These are phyloP conservation scores for Boletales sp. DNA, from an alignment of 768 basidiomycete species.

Conservation along the genomic window DNA sequence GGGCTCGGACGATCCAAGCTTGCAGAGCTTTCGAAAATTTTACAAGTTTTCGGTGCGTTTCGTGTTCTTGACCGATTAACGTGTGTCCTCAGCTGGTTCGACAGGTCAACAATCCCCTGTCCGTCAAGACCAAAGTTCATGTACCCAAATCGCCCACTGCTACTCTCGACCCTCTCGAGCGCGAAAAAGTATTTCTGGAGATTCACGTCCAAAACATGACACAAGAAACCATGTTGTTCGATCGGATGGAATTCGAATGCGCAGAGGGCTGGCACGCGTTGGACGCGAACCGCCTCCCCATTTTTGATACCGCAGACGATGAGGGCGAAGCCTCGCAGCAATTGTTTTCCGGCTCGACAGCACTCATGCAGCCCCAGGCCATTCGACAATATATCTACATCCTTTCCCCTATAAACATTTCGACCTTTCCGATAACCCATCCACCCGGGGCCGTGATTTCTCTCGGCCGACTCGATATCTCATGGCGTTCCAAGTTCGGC, in stretches of 20 bases:
- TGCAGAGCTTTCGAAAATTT: constrained; percentile 81
- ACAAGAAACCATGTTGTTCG: constrained; percentile 70
- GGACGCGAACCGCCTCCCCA: constrained; percentile 47
- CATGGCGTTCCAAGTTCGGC: constrained; percentile 82
- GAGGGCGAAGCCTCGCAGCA: constrained; percentile 21
- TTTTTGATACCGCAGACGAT: not conserved
- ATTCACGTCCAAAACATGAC: constrained; percentile 90
- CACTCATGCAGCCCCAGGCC: constrained; percentile 81
- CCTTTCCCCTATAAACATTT: constrained; percentile 49
- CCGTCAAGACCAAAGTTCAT: constrained; percentile 94
- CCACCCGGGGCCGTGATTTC: constrained; percentile 71
- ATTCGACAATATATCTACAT: constrained; percentile 87
- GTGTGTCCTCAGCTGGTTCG: not conserved
- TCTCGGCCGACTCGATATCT: constrained; percentile 84
- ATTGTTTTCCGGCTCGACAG: constrained; percentile 59
- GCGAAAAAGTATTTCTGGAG: constrained; percentile 87
- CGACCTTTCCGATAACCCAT: constrained; percentile 45
- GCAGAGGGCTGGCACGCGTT: constrained; percentile 60
- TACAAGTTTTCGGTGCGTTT: constrained; percentile 83
- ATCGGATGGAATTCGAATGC: constrained; percentile 76
- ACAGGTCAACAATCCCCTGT: constrained; percentile 90
- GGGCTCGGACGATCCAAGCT: constrained; percentile 47
- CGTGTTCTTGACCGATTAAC: not conserved
- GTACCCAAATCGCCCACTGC: constrained; percentile 70
- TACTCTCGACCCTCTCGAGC: constrained; percentile 54